These are phyloP conservation scores for Nothophoma quercina DNA, from an alignment of 2,329 filamentous ascomycete species.

Conservation along the genomic window DNA sequence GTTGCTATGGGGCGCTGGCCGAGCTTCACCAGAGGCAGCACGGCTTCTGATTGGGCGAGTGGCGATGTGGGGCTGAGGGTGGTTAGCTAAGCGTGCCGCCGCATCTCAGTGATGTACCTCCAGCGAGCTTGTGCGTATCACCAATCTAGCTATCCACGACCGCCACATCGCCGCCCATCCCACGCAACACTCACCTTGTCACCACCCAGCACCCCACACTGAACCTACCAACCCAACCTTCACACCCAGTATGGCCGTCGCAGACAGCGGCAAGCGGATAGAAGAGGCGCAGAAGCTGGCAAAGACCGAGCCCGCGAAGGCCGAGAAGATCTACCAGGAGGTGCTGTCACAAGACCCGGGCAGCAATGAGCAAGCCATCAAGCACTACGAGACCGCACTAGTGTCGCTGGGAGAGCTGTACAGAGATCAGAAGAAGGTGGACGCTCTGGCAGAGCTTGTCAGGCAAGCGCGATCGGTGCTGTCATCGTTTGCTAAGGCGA, in stretches of 20 bases:
- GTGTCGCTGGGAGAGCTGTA: conserved; percentile 92
- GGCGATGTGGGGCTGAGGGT: background rate
- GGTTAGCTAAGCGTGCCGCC: background rate
- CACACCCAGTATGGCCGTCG: conserved; percentile 42
- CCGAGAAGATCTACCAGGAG: conserved; percentile 87
- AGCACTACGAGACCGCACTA: conserved; percentile 90
- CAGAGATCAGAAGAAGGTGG: conserved; percentile 80
- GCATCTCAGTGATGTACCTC: conserved; percentile 9
- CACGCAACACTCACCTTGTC: background rate
- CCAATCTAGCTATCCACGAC: conserved; percentile 18
- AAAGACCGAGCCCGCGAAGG: conserved; percentile 81
- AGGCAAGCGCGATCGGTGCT: conserved; percentile 89
- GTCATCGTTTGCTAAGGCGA: conserved; percentile 97
- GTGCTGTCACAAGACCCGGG: conserved; percentile 86
- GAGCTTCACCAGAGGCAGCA: background rate
- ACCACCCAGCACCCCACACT: background rate
- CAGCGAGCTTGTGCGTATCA: conserved; percentile 23
- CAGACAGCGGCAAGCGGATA: conserved; percentile 70
- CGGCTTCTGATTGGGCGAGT: background rate
- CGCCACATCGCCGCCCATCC: conserved; percentile 10
- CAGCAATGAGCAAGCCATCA: conserved; percentile 82
- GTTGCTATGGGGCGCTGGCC: conserved; percentile 14
- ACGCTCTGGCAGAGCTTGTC: conserved; percentile 88
- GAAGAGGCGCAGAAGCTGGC: conserved; percentile 86
- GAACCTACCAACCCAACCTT: background rate